Base-by-base conservation (phyloP, 352 stramenopile genomes). In the Phytophthora ramorum region DNA sequence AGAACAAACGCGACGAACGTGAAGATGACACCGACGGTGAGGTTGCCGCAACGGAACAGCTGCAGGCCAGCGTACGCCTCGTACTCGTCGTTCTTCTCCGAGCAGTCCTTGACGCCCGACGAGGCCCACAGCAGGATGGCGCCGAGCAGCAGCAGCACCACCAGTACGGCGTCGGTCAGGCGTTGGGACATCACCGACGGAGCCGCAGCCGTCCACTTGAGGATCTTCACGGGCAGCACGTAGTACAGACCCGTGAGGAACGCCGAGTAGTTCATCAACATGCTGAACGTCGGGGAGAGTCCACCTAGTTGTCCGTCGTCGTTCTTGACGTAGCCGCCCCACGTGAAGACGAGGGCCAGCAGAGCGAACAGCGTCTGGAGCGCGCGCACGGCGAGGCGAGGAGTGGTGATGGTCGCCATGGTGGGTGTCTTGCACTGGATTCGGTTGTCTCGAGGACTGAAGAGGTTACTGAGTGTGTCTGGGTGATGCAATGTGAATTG, bases 221-320 rank as follows among this genome's bases (percentile, higher is more conserved):
- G 76, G 16, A 92, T 71, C 20, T 85, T 83, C 1, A 96, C 64
- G 24, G 95, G 73, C n/a, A 96, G 63, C 38, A 83, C 87, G 67
- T 95, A 95, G 66, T 90, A 89, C 32, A 83, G 38, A n/a, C 81
- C 72, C 66, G 76, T 89, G 2, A 90, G 57, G 8, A 90, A 40
- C 30, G 75, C 66, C 53, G 78, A 83, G 60, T 91, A 93, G 19
- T 83, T 75, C 40, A 85, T 79, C 7, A 90, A 66, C 13, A 78
- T 82, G 44, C 86, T 68, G 37, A 74, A 69, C 20, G 59, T 58
- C 26, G 56, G 53, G 2, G 69, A 63, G 17, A 67, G 34, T 2
- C 55, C 53, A 13, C 53, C 57, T 3, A 73, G 44, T 14, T 71
- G 63, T 16, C 63, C 58, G 28, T 57, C 41, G 17, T 58, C 30